phyloP scores from a whole-genome alignment of 2,329 filamentous ascomycete species.

The Phoma sp. region DNA sequence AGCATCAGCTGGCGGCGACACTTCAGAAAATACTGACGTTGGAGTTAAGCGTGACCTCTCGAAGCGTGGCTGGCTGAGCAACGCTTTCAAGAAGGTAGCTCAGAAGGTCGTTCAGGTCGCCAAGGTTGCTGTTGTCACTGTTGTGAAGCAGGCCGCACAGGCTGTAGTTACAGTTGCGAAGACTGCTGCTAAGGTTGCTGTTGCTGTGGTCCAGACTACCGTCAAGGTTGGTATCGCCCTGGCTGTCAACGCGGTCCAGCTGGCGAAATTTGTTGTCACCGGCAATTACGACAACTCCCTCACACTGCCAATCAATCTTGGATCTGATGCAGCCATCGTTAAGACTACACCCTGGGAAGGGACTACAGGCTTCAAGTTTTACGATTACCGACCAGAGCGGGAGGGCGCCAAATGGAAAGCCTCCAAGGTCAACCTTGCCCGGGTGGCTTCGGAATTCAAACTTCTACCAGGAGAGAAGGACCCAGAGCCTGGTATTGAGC shows the following conservation, averaged over 20 bases:
- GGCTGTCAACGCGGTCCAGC: constrained; percentile 7
- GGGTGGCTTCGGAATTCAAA: constrained; percentile 11
- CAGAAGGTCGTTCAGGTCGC: constrained; percentile 3
- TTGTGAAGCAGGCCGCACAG: constrained; percentile 7
- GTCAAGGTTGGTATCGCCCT: constrained; percentile 9
- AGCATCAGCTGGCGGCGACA: constrained; percentile 2
- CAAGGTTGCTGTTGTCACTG: constrained; percentile 1
- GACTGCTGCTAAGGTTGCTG: constrained; percentile 8
- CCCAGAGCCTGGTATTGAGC: constrained; percentile 11
- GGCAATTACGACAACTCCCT: constrained; percentile 15
- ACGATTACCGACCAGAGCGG: constrained; percentile 13
- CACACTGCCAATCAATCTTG: constrained; percentile 11
- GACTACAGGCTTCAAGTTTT: constrained; percentile 17
- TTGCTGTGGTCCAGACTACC: constrained; percentile 10
- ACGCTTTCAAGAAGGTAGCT: neutral
- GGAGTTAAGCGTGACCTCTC: constrained; percentile 2
- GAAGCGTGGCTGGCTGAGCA: constrained; percentile 13
- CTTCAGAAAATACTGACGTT: neutral
- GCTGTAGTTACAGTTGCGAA: constrained; percentile 8
- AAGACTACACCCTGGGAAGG: constrained; percentile 15
- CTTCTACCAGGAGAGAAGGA: constrained; percentile 13
- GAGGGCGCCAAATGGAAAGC: constrained; percentile 12
- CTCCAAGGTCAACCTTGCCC: constrained; percentile 11
- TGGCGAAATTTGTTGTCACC: constrained; percentile 4
- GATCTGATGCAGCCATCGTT: constrained; percentile 1